These are phyloP conservation scores for Afroboletus lepidellus DNA, from an alignment of 1,284 basidiomycete species.

Conservation along the genomic window DNA sequence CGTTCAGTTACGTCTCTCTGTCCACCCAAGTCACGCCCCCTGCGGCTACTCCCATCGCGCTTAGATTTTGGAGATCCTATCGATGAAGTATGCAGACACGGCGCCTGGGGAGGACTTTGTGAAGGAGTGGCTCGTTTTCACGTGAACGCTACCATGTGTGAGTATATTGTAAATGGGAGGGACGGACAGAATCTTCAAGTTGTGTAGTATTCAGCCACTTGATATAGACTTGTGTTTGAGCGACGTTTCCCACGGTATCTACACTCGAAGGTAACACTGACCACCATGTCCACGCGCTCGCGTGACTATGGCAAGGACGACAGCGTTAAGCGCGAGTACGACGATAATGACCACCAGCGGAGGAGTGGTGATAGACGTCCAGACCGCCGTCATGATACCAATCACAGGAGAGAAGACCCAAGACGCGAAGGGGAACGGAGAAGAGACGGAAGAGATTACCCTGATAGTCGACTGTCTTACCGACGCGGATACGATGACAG, in stretches of 20 bases:
- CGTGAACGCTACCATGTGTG: neutral
- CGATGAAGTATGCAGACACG: slow-evolving; percentile 6
- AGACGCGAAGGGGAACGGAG: slow-evolving; percentile 43
- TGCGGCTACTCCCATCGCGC: neutral
- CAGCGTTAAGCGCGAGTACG: slow-evolving; percentile 11
- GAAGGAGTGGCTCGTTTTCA: slow-evolving; percentile 15
- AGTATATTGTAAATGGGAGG: neutral
- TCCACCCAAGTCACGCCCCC: neutral
- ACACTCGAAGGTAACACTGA: neutral
- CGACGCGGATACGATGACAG: slow-evolving; percentile 16
- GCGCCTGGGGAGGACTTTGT: slow-evolving; percentile 20
- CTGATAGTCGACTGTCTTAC: slow-evolving; percentile 19
- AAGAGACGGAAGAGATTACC: slow-evolving; percentile 26
- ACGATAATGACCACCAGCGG: slow-evolving; percentile 6
- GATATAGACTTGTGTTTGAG: neutral
- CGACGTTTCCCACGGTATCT: slow-evolving; percentile 15
- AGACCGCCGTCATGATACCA: slow-evolving; percentile 9
- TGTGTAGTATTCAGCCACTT: too few relatives aligned
- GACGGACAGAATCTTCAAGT: neutral
- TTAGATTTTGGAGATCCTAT: slow-evolving; percentile 13
- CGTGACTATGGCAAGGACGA: slow-evolving; percentile 17
- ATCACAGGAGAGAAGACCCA: slow-evolving; percentile 10
- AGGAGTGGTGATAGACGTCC: slow-evolving; percentile 8
- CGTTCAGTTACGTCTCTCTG: neutral
- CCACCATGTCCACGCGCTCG: slow-evolving; percentile 1